phyloP scores from a whole-genome alignment of 2,329 filamentous ascomycete genomes.

The Huntiella moniliformis region DNA sequence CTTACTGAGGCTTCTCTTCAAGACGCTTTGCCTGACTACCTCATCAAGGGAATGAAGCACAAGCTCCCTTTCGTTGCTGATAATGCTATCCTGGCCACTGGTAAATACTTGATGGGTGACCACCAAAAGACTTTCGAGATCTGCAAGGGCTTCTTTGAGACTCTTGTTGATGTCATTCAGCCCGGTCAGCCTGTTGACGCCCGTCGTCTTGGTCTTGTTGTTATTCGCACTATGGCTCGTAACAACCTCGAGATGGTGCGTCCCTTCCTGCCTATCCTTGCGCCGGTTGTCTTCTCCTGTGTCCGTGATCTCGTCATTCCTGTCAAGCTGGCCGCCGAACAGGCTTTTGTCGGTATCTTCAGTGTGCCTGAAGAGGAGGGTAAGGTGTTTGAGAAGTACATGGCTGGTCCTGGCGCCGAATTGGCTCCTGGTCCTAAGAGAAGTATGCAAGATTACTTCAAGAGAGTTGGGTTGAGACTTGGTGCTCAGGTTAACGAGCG shows the following conservation, averaged over 20 bases:
- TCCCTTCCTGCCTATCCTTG: slow-evolving; percentile 64
- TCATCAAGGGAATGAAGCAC: slow-evolving; percentile 61
- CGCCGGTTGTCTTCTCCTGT: slow-evolving; percentile 67
- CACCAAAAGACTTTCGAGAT: slow-evolving; percentile 52
- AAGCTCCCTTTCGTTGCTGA: slow-evolving; percentile 69
- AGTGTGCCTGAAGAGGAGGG: slow-evolving; percentile 73
- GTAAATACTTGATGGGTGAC: slow-evolving; percentile 64
- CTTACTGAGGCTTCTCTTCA: slow-evolving; percentile 46
- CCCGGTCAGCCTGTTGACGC: slow-evolving; percentile 67
- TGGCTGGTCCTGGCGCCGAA: slow-evolving; percentile 46
- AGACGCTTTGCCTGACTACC: slow-evolving; percentile 56
- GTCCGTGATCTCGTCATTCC: slow-evolving; percentile 87
- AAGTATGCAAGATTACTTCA: slow-evolving; percentile 94
- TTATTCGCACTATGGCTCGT: slow-evolving; percentile 69
- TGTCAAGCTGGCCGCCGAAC: slow-evolving; percentile 86
- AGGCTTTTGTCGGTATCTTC: slow-evolving; percentile 82
- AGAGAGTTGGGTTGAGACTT: slow-evolving; percentile 68
- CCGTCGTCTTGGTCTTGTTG: slow-evolving; percentile 68
- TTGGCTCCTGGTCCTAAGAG: slow-evolving; percentile 58
- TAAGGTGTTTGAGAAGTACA: slow-evolving; percentile 79
- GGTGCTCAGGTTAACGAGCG: slow-evolving; percentile 78
- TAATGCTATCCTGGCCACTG: slow-evolving; percentile 73
- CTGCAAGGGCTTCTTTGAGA: slow-evolving; percentile 62
- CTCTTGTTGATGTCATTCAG: slow-evolving; percentile 54
- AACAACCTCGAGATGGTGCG: slow-evolving; percentile 62